Conservation (phyloP, 306 rosid genomes). For the Macrotyloma uniflorum region DNA sequence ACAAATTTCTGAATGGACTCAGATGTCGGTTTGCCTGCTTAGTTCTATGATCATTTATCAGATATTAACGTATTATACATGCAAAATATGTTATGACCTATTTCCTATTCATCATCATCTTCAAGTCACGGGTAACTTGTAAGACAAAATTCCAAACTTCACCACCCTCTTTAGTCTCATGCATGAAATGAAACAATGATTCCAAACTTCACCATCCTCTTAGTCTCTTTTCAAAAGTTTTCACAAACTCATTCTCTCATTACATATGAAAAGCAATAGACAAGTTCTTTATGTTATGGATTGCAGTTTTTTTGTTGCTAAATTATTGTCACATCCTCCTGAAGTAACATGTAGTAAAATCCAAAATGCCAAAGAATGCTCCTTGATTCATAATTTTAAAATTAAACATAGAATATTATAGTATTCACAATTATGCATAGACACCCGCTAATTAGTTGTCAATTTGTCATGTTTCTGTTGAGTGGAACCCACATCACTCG, state of each 20-base stretch:
- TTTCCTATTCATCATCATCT: no score
- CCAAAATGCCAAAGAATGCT: neutral
- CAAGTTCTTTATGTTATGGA: neutral
- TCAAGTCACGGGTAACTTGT: neutral
- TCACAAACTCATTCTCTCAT: neutral
- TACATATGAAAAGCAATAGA: neutral
- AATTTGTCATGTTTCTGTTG: neutral
- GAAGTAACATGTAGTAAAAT: no score
- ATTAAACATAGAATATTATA: neutral
- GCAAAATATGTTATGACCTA: neutral
- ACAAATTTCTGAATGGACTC: neutral
- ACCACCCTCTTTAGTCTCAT: neutral
- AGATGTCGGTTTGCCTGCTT: neutral
- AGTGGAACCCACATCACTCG: conserved; percentile 13
- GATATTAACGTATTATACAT: no score
- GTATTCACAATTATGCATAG: neutral
- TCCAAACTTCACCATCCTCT: neutral
- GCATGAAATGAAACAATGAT: neutral
- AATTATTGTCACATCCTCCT: no score
- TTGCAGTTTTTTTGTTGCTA: no score
- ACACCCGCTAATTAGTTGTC: neutral
- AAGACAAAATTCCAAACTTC: neutral
- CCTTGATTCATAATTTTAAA: neutral
- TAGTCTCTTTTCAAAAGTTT: neutral
- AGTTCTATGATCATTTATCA: neutral